These are phyloP conservation scores for Theobroma cacao DNA, from an alignment of 345 rosid species.

Conservation along the genomic window DNA sequence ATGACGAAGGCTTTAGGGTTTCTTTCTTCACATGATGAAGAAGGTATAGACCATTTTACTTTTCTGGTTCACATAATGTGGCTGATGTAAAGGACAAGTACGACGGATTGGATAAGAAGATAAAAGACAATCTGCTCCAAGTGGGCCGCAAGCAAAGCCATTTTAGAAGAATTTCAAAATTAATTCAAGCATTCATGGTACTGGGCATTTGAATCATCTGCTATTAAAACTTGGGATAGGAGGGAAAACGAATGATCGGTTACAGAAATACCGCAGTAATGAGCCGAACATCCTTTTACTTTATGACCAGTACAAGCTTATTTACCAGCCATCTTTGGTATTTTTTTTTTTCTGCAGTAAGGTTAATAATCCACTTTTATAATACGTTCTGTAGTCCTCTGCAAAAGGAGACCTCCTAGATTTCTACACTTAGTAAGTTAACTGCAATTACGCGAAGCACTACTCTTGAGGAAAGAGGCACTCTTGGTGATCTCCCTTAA, in stretches of 20 bases:
- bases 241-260: not conserved
- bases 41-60: not conserved
- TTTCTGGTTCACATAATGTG: not conserved
- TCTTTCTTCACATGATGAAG: not conserved
- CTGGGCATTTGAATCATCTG: not conserved
- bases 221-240: not conserved
- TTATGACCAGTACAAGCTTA: not conserved
- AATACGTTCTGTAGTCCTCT: not conserved
- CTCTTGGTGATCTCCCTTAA: constrained; percentile 58
- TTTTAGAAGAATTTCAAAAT: not conserved
- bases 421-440: not conserved
- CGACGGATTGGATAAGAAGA: not conserved
- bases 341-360: not conserved
- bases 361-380: not conserved
- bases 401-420: not conserved
- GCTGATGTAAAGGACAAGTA: not conserved
- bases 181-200: not conserved
- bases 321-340: not conserved
- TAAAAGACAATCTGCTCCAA: not conserved
- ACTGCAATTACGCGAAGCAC: not conserved
- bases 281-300: not conserved
- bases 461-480: constrained; percentile 46
- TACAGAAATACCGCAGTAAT: not conserved
- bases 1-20: not conserved
- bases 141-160: not conserved